Base-by-base conservation (phyloP, 1,284 basidiomycete species). In the Microbotryum silenes-acaulis region DNA sequence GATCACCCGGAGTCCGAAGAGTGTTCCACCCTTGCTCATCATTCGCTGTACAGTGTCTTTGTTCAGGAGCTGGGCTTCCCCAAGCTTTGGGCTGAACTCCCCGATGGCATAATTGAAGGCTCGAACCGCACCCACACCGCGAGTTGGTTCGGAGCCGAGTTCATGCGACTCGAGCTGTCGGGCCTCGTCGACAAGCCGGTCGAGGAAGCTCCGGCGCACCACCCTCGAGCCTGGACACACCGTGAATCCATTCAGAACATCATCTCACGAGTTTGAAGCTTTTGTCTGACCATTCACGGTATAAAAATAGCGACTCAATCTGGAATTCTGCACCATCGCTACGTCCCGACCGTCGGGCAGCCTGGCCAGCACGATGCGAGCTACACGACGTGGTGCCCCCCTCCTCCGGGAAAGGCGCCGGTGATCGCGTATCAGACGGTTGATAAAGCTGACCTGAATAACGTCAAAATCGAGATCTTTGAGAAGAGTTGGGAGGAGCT, bases 331-430 rank as follows among this genome's bases (percentile, higher is more conserved):
- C 68, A 70, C 33, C 72, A 73, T 51, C 72, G 72, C 10, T 73
- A 71, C 54, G 54, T 73, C 6, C 72, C 72, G 0, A 57, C 66
- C 1, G 71, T 73, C 12, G 72, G 72, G 6, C 50, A 67, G 25
- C 72, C 72, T 3, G 72, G 72, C n/a, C 61, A 67, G 42, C 63
- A 68, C 33, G 72, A 72, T 59, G 71, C 70, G 4, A 62, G 61
- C 23, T 72, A 72, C 52, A 63, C 72, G 10, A 72, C 65, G 2
- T 71, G 60, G 47, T 60, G 63, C 46, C 61, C 65, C 4, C 62
- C 67, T 8, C 60, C 56, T 3, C 46, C 56, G 7, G 51, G 56
- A 3, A 59, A 56, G 45, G 63, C 69, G 12, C 45, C 44, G 57
- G 63, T 52, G 53, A 60, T 51, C 29, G 48, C 29, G 29, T 21